phyloP scores from a whole-genome alignment of 306 rosid species.

The Mucuna pruriens region DNA sequence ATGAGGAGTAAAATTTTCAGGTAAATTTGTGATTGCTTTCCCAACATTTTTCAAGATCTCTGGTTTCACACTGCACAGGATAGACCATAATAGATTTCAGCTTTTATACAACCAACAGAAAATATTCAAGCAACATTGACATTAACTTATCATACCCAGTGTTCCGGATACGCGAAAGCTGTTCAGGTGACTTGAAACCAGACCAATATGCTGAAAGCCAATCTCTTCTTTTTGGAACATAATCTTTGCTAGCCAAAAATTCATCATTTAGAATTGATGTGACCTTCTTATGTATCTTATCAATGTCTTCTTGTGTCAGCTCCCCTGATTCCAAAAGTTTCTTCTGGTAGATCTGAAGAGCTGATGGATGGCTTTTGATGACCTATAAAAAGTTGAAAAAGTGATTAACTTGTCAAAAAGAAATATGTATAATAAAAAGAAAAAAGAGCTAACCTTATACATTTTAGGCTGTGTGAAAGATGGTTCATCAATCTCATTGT shows the following conservation, averaged over 20 bases:
- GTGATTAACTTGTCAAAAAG: constrained; percentile 26
- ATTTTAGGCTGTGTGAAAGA: constrained; percentile 96
- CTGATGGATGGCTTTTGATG: constrained; percentile 80
- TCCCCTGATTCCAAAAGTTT: constrained; percentile 77
- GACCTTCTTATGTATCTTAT: constrained; percentile 69
- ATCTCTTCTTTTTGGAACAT: constrained; percentile 76
- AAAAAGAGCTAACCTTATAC: constrained; percentile 69
- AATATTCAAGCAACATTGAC: constrained; percentile 16
- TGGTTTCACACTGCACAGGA: constrained; percentile 74
- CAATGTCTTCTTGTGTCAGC: constrained; percentile 65
- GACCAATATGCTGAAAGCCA: constrained; percentile 99
- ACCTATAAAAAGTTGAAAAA: constrained; percentile 56
- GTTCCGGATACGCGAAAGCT: constrained; percentile 80
- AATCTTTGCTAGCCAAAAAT: constrained; percentile 84
- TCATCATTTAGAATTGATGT: constrained; percentile 76
- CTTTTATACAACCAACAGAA: constrained; percentile 5
- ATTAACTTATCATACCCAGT: constrained; percentile 67
- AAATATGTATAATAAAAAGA: background rate
- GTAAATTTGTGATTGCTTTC: constrained; percentile 75
- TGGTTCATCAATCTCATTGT: constrained; percentile 95
- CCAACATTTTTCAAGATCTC: constrained; percentile 90
- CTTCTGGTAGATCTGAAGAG: constrained; percentile 81
- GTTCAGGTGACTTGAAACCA: constrained; percentile 97
- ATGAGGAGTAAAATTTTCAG: constrained; percentile 75
- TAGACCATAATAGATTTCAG: constrained; percentile 33